A percentile compares a stretch with the other conserved stretches of the same genome.
These are phyloP conservation scores for Plasmodium fragile DNA, from an alignment of 169 alveolate species.

Conservation along the genomic window DNA sequence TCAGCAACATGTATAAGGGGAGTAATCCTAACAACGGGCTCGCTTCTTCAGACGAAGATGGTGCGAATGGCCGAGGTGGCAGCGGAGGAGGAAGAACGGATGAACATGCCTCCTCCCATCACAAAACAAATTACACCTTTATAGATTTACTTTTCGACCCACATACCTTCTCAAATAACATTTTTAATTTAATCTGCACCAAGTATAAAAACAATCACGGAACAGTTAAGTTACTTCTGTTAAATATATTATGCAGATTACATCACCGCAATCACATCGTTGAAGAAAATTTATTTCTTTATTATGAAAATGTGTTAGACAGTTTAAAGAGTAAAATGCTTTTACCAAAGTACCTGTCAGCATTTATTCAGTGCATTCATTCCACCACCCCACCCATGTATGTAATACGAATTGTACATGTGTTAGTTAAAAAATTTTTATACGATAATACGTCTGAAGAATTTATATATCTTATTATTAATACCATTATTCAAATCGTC, in stretches of 20 bases:
- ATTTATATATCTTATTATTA: constrained; percentile 40
- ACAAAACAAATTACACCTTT: constrained; percentile 7
- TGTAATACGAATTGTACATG: constrained; percentile 25
- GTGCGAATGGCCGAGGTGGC: background rate
- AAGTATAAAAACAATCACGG: constrained; percentile 28
- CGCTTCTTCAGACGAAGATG: background rate
- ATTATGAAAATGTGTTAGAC: background rate
- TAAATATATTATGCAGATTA: constrained; percentile 28
- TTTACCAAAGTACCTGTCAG: constrained; percentile 16
- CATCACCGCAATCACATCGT: constrained; percentile 47
- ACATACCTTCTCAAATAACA: constrained; percentile 18
- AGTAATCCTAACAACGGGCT: background rate
- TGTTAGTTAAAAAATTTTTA: constrained; percentile 10
- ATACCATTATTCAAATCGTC: constrained; percentile 23
- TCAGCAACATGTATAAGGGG: constrained; percentile 14
- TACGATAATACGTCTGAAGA: constrained; percentile 32
- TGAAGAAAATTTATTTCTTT: constrained; percentile 46
- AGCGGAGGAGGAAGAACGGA: background rate
- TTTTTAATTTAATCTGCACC: constrained; percentile 29
- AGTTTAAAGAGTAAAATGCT: constrained; percentile 19
- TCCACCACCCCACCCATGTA: background rate
- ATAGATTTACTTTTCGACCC: constrained; percentile 45
- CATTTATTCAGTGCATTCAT: constrained; percentile 49
- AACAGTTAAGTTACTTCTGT: constrained; percentile 10
- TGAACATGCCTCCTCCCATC: background rate